Evolutionary conservation across 2,329 filamentous ascomycete genomes (phyloP).

Genomic region (Aspergillus persii): DNA sequence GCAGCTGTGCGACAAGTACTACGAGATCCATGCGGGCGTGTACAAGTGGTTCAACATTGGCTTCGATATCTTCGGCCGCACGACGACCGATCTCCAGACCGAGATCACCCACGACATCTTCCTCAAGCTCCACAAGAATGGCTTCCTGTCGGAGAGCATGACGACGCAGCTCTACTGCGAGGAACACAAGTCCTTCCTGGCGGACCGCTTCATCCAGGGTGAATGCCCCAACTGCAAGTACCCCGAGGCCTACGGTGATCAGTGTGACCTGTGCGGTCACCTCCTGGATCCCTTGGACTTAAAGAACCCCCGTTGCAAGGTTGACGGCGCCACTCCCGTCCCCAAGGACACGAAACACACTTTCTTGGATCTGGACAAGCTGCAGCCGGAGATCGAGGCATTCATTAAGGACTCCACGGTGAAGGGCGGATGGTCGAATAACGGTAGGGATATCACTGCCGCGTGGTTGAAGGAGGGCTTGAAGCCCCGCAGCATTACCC

Average conservation of each 20-base stretch:
- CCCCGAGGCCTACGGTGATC: constrained; percentile 68
- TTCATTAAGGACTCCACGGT: constrained; percentile 74
- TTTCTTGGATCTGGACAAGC: constrained; percentile 80
- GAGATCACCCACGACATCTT: constrained; percentile 93
- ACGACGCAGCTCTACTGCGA: constrained; percentile 91
- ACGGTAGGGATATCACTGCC: constrained; percentile 45
- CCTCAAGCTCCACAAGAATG: constrained; percentile 79
- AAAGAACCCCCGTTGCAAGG: constrained; percentile 85
- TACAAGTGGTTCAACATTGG: constrained; percentile 96
- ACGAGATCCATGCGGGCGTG: constrained; percentile 81
- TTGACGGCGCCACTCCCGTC: constrained; percentile 79
- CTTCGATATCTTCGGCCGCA: constrained; percentile 94
- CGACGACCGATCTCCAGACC: constrained; percentile 83
- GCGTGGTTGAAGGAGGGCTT: constrained; percentile 68
- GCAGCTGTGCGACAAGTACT: constrained; percentile 88
- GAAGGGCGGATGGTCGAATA: constrained; percentile 58
- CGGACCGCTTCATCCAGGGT: constrained; percentile 67
- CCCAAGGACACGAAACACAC: constrained; percentile 83
- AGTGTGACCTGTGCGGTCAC: constrained; percentile 72
- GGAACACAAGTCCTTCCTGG: constrained; percentile 62
- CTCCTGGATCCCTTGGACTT: constrained; percentile 71
- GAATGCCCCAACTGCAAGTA: constrained; percentile 55
- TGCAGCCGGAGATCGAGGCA: constrained; percentile 71
- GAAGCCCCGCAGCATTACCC: constrained; percentile 81
- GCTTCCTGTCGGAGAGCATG: constrained; percentile 80